Conservation (phyloP, 1,139 yeast genomes). For the Torulaspora pretoriensis region DNA sequence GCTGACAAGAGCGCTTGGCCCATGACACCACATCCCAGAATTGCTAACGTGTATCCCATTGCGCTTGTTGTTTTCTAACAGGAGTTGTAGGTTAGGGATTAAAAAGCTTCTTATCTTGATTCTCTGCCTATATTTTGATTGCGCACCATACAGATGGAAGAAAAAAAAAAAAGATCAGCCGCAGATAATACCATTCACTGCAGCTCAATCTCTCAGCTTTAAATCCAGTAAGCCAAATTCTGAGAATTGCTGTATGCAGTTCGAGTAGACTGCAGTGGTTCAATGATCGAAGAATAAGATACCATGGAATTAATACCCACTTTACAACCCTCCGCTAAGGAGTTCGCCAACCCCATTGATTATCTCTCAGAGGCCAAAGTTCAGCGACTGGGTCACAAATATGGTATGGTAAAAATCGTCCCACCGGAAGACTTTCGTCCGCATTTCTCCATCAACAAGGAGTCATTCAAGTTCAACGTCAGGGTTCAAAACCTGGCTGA, state of each 20-base stretch:
- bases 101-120: neutral
- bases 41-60: constrained; percentile 54
- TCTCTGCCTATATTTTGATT: neutral
- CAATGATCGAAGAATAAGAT: neutral
- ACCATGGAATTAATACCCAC: constrained; percentile 47
- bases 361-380: constrained; percentile 53
- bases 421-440: constrained; percentile 62
- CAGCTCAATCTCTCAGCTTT: too few relatives aligned
- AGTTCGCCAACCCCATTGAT: constrained; percentile 58
- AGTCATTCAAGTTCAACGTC: constrained; percentile 56
- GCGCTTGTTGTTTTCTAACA: constrained; percentile 2
- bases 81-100: neutral
- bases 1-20: constrained; percentile 94
- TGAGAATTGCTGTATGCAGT: too few relatives aligned
- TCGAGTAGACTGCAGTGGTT: too few relatives aligned
- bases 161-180: constrained; percentile 6
- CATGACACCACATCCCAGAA: constrained; percentile 93
- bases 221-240: too few relatives aligned
- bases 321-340: constrained; percentile 49
- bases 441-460: constrained; percentile 47
- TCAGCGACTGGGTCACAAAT: constrained; percentile 50
- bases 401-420: constrained; percentile 60
- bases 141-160: neutral
- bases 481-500: constrained; percentile 62
- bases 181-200: neutral